Evolutionary conservation across 768 basidiomycete genomes (phyloP).

Genomic region (Amanita molliuscula): DNA sequence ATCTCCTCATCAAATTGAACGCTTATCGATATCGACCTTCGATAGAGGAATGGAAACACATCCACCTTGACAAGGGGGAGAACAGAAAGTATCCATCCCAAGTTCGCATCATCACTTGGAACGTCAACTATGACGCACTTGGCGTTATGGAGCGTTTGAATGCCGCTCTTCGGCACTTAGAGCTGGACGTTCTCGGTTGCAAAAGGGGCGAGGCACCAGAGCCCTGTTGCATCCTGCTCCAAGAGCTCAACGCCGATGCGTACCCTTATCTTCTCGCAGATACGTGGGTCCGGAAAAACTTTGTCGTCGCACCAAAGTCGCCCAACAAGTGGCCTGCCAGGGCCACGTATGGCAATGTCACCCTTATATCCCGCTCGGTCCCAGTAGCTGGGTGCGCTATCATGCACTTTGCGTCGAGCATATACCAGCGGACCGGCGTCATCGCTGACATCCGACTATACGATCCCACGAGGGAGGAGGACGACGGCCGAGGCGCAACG

Average conservation of each 20-base stretch:
- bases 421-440: slow-evolving; percentile 44
- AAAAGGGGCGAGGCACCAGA: slow-evolving; percentile 34
- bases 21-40: slow-evolving; percentile 30
- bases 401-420: slow-evolving; percentile 41
- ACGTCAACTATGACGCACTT: slow-evolving; percentile 41
- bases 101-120: slow-evolving; percentile 62
- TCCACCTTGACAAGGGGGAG: slow-evolving; percentile 18
- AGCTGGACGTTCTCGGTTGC: slow-evolving; percentile 39
- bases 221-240: slow-evolving; percentile 57
- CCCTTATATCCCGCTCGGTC: slow-evolving; percentile 50
- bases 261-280: slow-evolving; percentile 40
- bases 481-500: slow-evolving; percentile 36
- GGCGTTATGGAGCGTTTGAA: slow-evolving; percentile 32
- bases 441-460: slow-evolving; percentile 19
- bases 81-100: slow-evolving; percentile 27
- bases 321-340: slow-evolving; percentile 42
- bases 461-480: slow-evolving; percentile 18
- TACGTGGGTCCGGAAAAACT: slow-evolving; percentile 54
- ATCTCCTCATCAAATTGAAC: slow-evolving; percentile 18
- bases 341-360: slow-evolving; percentile 55
- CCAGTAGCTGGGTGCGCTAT: slow-evolving; percentile 37
- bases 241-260: slow-evolving; percentile 45
- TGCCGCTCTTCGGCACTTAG: slow-evolving; percentile 43
- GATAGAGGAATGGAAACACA: slow-evolving; percentile 37
- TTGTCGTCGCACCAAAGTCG: slow-evolving; percentile 46